Base-by-base conservation (phyloP, 495 filamentous ascomycete species). In the Annulohypoxylon nitens region DNA sequence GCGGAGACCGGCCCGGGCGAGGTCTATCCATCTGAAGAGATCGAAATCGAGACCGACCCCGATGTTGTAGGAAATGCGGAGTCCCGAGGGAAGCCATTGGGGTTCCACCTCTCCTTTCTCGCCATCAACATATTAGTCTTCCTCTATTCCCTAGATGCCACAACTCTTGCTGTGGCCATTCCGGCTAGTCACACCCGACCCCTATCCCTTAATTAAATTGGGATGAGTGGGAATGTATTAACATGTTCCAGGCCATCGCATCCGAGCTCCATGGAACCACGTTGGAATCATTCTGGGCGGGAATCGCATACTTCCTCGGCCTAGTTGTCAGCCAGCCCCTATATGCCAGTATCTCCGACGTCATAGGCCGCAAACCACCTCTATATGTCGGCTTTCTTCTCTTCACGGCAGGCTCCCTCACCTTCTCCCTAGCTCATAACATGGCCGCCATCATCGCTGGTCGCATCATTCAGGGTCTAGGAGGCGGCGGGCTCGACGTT, bases 341-440 rank as follows among this genome's bases (percentile, higher is more conserved):
- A 58, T 86, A 80, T 75, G 79, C 79, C 12, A 84, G 82, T 63
- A 73, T 86, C 7, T 82, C 78, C 43, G 92, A 95, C 71, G 92
- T 95, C 51, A 94, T 88, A 82, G 93, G 93, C 3, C 87, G 93
- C 36, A 95, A 95, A 74, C 87, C 85, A 5, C 88, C 93, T 51
- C 82, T 94, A 41, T 82, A 94, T 16, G 62, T 88, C 14, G 90
- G 91, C 48, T 78, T 88, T 16, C 73, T 90, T 16, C 92, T 94
- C 79, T 87, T 94, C 53, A 64, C 79, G 43, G 76, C 75, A 26
- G 91, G 88, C 18, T 91, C 90, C 66, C 81, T 95, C 66, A 83
- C 92, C 41, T 92, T 91, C 59, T 92, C 87, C 1, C 70, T 92
- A 34, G 86, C 91, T 7, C 82, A 81, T 30, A 91, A 86, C 54